Conservation (phyloP, 345 rosid genomes). For the Murraya paniculata region DNA sequence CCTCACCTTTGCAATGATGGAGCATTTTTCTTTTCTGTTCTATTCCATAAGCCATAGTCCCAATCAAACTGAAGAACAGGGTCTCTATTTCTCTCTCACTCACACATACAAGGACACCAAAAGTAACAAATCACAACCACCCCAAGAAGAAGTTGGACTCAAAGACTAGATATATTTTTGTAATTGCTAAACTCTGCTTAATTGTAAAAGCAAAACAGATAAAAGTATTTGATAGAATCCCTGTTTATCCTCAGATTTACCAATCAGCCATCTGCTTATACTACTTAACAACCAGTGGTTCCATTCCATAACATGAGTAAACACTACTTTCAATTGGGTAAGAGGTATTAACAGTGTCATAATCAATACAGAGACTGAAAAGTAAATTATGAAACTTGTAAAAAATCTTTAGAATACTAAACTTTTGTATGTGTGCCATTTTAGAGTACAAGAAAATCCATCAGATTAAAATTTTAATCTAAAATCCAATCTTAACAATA, state of each 20-base stretch:
- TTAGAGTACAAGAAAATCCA: neutral
- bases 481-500: neutral
- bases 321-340: neutral
- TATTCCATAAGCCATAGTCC: neutral
- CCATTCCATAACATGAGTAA: neutral
- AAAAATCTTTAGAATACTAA: neutral
- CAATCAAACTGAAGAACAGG: neutral
- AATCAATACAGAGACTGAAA: neutral
- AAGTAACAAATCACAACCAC: neutral
- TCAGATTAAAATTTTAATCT: neutral
- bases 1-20: neutral
- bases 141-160: neutral
- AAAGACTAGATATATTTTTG: neutral
- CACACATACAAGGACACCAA: neutral
- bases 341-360: neutral
- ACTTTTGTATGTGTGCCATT: neutral
- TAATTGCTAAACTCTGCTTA: neutral
- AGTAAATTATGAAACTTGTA: neutral
- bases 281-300: neutral
- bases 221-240: neutral
- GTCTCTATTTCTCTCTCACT: neutral
- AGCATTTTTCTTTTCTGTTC: neutral
- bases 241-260: neutral
- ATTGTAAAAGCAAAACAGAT: neutral
- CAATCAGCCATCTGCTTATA: neutral